These are phyloP conservation scores for Iris pallida DNA, from an alignment of 116 monocot species.

Conservation along the genomic window DNA sequence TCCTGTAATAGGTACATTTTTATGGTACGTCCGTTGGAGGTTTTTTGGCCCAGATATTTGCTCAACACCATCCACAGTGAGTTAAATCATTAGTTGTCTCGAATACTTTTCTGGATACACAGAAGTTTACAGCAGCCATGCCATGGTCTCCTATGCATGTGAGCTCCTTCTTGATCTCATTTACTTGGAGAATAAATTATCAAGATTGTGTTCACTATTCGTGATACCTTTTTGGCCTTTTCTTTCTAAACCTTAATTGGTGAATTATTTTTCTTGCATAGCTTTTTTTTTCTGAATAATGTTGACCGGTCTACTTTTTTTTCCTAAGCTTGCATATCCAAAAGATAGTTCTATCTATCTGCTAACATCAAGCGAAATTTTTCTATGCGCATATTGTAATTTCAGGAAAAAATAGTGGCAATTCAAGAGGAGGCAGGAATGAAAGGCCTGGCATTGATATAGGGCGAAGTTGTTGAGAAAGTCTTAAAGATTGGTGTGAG, in stretches of 20 bases:
- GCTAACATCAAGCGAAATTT: no score
- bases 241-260: background rate
- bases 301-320: no score
- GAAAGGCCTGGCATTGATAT: no score
- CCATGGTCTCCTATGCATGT: constrained; percentile 93
- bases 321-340: no score
- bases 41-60: constrained; percentile 87
- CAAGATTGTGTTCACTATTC: background rate
- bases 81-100: constrained; percentile 96
- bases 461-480: no score
- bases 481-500: no score
- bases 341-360: no score
- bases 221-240: background rate
- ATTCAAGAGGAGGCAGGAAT: no score
- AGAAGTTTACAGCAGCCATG: constrained; percentile 79
- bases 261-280: background rate
- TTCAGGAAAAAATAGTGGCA: no score
- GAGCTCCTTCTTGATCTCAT: constrained; percentile 2
- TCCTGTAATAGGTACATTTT: constrained; percentile 68
- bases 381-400: no score
- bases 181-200: background rate
- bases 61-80: constrained; percentile 84
- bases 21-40: constrained; percentile 98
- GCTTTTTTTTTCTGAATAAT: no score
- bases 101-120: constrained; percentile 86